Conservation (phyloP, 352 stramenopile genomes). For the Blastocystis sp. region DNA sequence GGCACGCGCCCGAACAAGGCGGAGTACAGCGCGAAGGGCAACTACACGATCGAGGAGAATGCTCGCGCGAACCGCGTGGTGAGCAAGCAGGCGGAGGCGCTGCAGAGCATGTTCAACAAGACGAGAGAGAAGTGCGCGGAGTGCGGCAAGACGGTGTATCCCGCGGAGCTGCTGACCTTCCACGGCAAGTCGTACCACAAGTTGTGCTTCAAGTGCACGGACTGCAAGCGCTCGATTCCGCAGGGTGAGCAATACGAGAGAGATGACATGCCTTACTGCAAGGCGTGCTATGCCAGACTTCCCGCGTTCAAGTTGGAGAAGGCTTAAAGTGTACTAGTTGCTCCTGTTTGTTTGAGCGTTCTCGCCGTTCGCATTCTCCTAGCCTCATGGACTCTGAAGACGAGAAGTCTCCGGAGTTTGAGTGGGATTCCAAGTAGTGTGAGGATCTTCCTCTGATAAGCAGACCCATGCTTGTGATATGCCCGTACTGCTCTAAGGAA, state of each 20-base stretch:
- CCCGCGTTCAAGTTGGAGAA: slow-evolving; percentile 36
- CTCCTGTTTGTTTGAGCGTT: no score
- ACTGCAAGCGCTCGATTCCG: slow-evolving; percentile 41
- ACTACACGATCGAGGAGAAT: slow-evolving; percentile 33
- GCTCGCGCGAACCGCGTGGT: not conserved
- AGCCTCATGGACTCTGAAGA: no score
- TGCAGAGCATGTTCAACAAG: slow-evolving; percentile 38
- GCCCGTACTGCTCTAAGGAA: no score
- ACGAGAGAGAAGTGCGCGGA: slow-evolving; percentile 17
- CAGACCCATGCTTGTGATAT: no score
- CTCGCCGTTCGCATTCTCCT: no score
- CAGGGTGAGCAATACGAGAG: slow-evolving; percentile 62
- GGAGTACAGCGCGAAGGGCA: slow-evolving; percentile 21
- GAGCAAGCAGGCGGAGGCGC: slow-evolving; percentile 33
- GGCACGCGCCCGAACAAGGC: slow-evolving; percentile 49
- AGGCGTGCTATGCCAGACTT: slow-evolving; percentile 40
- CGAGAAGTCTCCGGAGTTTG: no score
- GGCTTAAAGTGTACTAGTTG: not conserved
- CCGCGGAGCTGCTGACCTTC: slow-evolving; percentile 46
- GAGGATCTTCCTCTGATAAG: no score
- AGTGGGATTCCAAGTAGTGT: no score
- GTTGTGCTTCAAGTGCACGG: not conserved
- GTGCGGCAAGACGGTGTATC: slow-evolving; percentile 66
- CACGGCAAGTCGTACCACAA: slow-evolving; percentile 58
- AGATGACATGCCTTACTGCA: slow-evolving; percentile 64